Percentiles rank a stretch among this genome's conserved stretches.
Conservation (phyloP, 306 rosid species). For the Castanea crenata region DNA sequence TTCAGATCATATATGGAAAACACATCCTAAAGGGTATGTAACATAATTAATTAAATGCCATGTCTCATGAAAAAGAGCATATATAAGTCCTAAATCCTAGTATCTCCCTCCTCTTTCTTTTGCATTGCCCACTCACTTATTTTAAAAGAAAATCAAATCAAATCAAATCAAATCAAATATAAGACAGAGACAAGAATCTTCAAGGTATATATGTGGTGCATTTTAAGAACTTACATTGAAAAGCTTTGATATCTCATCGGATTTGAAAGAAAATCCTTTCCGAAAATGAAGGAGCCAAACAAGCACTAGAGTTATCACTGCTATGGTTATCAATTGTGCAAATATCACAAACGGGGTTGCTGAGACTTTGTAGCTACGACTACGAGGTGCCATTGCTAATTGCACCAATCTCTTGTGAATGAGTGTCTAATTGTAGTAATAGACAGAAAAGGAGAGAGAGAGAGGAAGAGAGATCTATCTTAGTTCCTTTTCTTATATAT, state of each 20-base stretch:
- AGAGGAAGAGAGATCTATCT: too few relatives aligned
- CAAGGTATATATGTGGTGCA: not conserved
- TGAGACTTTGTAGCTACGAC: slow-evolving; percentile 47
- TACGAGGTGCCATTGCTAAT: slow-evolving; percentile 38
- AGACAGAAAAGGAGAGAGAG: too few relatives aligned
- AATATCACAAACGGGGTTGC: slow-evolving; percentile 50
- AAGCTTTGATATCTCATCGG: slow-evolving; percentile 40
- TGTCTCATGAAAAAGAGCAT: too few relatives aligned
- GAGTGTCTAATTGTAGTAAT: too few relatives aligned
- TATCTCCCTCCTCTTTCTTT: too few relatives aligned
- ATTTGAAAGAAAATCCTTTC: slow-evolving; percentile 61
- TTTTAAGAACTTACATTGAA: slow-evolving; percentile 44
- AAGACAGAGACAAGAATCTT: not conserved
- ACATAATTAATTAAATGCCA: too few relatives aligned
- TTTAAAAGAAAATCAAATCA: too few relatives aligned
- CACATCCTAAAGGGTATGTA: too few relatives aligned
- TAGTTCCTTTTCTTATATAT: too few relatives aligned
- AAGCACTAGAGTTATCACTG: slow-evolving; percentile 48
- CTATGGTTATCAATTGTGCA: slow-evolving; percentile 58
- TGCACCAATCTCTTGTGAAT: not conserved
- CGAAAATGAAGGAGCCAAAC: slow-evolving; percentile 61
- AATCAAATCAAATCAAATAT: too few relatives aligned
- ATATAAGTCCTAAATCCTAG: too few relatives aligned
- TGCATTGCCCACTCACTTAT: too few relatives aligned
- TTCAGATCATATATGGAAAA: not conserved